Conservation (phyloP, 345 rosid genomes). For the Hibiscus mutabilis region DNA sequence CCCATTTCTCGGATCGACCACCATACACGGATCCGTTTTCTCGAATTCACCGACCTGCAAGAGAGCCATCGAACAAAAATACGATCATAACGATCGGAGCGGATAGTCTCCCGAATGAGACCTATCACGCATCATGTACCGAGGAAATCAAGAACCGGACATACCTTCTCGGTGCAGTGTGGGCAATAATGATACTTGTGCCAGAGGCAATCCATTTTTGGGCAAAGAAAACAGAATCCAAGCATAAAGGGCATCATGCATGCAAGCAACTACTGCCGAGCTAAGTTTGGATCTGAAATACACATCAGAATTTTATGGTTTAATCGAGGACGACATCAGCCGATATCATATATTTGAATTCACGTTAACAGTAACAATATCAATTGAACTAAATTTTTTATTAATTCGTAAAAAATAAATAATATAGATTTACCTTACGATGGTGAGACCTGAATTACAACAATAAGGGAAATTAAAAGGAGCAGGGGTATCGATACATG, state of each 20-base stretch:
- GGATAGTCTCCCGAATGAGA: too few relatives aligned
- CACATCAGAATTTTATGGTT: not conserved
- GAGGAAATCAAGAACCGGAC: too few relatives aligned
- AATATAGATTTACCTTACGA: constrained; percentile 38
- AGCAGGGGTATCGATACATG: constrained; percentile 82
- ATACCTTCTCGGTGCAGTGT: constrained; percentile 47
- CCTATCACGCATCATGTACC: too few relatives aligned
- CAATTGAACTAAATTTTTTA: too few relatives aligned
- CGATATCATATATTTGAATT: too few relatives aligned
- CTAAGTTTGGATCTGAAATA: constrained; percentile 75
- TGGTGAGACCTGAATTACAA: constrained; percentile 73
- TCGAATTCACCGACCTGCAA: too few relatives aligned
- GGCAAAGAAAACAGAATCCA: constrained; percentile 84
- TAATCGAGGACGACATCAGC: too few relatives aligned
- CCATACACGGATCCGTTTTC: too few relatives aligned
- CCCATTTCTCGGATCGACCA: too few relatives aligned
- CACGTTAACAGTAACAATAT: too few relatives aligned
- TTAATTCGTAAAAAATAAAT: not conserved
- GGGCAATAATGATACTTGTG: constrained; percentile 94
- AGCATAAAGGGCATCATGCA: constrained; percentile 95
- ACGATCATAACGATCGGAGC: too few relatives aligned
- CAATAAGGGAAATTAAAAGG: constrained; percentile 74
- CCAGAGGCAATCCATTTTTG: constrained; percentile 97
- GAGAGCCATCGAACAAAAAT: too few relatives aligned
- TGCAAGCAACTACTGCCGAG: constrained; percentile 78